Evolutionary conservation across 495 filamentous ascomycete species (phyloP).

Genomic region (Aspergillus campestris): DNA sequence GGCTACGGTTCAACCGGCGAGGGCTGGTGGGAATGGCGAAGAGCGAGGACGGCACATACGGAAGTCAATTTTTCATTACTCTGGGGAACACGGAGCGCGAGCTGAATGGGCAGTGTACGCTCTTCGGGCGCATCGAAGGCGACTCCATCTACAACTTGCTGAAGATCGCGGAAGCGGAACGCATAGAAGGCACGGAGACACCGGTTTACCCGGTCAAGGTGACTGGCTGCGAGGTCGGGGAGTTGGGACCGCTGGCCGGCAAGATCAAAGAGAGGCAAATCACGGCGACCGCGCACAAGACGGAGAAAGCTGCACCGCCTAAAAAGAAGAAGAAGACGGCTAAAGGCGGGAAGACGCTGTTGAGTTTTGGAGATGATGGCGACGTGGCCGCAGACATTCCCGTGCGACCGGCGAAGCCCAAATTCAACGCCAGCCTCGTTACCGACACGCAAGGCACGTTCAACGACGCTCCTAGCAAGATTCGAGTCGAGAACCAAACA

Average conservation of each 20-base stretch:
- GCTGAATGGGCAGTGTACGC: constrained; percentile 79
- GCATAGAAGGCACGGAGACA: constrained; percentile 70
- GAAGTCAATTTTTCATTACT: constrained; percentile 96
- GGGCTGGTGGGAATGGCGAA: constrained; percentile 88
- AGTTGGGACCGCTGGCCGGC: constrained; percentile 78
- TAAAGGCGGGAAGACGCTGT: constrained; percentile 66
- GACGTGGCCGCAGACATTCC: constrained; percentile 58
- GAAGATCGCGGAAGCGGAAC: constrained; percentile 82
- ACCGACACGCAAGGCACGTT: constrained; percentile 31
- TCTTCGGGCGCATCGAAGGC: constrained; percentile 88
- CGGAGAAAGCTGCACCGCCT: constrained; percentile 28
- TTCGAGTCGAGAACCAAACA: constrained; percentile 1
- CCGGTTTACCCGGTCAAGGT: constrained; percentile 84
- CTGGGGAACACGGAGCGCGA: constrained; percentile 71
- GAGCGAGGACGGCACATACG: constrained; percentile 63
- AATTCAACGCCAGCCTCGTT: constrained; percentile 83
- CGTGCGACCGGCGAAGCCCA: constrained; percentile 67
- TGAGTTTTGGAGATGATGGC: constrained; percentile 89
- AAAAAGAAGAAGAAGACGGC: constrained; percentile 71
- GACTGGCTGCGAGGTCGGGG: constrained; percentile 61
- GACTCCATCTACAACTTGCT: constrained; percentile 94
- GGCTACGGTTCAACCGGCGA: constrained; percentile 85
- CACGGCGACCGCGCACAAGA: constrained; percentile 24
- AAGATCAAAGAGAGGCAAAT: constrained; percentile 69
- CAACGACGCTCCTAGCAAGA: constrained; percentile 7